Base-by-base conservation (phyloP, 2,329 filamentous ascomycete species). In the Aspergillus terreus region DNA sequence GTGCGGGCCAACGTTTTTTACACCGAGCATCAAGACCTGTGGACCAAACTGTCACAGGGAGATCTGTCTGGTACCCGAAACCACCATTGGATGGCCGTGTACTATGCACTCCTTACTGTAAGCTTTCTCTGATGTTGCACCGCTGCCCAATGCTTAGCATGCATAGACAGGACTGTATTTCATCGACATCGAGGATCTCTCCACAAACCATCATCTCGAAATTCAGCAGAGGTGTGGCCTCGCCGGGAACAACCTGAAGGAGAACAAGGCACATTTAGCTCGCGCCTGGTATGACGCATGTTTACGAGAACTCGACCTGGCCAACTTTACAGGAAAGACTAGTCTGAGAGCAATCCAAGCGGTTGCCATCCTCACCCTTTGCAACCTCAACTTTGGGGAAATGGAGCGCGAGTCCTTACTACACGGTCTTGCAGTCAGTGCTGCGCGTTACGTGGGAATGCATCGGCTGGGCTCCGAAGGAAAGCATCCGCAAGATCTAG, bases 401-500 rank as follows among this genome's bases (percentile, higher is more conserved):
- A 53, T 47, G 43, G 51, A 53, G 14, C 51, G 45, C 2, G 35
- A 53, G 38, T 53, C 49, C 25, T 15, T 53, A 7, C 36, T 53
- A 12, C 44, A 50, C 3, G 51, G 51, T 4, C n/a, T 50, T 19
- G 51, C 51, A n/a, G 49, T 47, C 9, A 50, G 50, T 21, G 49
- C 47, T 4, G 51, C 51, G 1, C n/a, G 51, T 7, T 38, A 25
- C 17, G 33, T 53, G 14, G 44, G 49, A 4, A 53, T 53, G 51
- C 51, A 53, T 41, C 27, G 49, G 3, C 33, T 53, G 19, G 51
- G 15, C 7, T 46, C 42, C 11, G 51, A 53, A 21, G 43, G 23
- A 4, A 45, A 38, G 10, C 47, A 45, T 21, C 45, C 51, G 11
- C 42, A 14, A 23, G 47, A 46, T 25, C 41, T 53, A 41, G 47